Percentiles rank a stretch among this genome's conserved stretches.
Evolutionary conservation across 495 filamentous ascomycete genomes (phyloP).

Genomic region (Daldinia decipiens): DNA sequence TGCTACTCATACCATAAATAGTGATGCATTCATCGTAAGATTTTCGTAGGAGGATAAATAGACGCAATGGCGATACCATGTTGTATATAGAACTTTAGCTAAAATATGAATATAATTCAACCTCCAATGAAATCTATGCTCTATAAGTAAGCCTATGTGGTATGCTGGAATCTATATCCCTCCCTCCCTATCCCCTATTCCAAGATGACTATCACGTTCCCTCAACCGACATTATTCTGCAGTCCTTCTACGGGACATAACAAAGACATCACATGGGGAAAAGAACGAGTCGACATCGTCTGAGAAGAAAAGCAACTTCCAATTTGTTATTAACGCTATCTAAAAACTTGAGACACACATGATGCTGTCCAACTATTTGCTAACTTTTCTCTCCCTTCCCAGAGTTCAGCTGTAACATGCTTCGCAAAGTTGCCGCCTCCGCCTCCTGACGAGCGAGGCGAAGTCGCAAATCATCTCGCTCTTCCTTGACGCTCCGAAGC

Average conservation of each 20-base stretch:
- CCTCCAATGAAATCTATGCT: conserved; percentile 2
- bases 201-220: conserved; percentile 54
- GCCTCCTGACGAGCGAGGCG: conserved; percentile 71
- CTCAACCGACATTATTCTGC: conserved; percentile 48
- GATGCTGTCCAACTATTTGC: conserved; percentile 15
- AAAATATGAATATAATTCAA: conserved; percentile 13
- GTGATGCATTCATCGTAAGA: conserved; percentile 15
- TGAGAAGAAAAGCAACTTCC: conserved; percentile 48
- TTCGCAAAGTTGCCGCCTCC: conserved; percentile 59
- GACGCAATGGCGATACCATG: background rate
- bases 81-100: conserved; percentile 19
- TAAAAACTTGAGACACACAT: conserved; percentile 26
- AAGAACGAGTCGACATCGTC: conserved; percentile 59
- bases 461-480: conserved; percentile 73
- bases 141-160: conserved; percentile 13
- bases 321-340: conserved; percentile 36
- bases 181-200: background rate
- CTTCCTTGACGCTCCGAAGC: conserved; percentile 66
- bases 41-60: conserved; percentile 23
- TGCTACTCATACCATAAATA: conserved; percentile 30
- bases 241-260: conserved; percentile 35
- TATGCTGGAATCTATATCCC: conserved; percentile 13
- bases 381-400: conserved; percentile 40
- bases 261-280: conserved; percentile 31
- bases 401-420: conserved; percentile 54